phyloP scores from a whole-genome alignment of 345 rosid species.

The Ailanthus altissimus region DNA sequence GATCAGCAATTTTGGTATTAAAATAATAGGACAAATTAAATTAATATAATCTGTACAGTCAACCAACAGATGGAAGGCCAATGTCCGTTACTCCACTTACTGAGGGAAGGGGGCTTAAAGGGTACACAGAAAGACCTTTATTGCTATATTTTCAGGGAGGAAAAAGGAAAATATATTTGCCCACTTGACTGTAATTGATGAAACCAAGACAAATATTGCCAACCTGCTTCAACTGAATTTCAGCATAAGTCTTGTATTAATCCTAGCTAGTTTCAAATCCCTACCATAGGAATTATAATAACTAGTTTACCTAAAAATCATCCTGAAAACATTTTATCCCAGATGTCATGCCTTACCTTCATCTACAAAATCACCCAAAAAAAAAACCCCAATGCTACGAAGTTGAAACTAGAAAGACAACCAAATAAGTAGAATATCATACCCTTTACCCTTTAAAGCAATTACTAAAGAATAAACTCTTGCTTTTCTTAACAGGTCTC shows the following conservation, averaged over 20 bases:
- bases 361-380: not conserved
- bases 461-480: not conserved
- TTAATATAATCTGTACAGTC: not conserved
- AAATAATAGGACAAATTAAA: not conserved
- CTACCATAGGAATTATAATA: not conserved
- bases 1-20: not conserved
- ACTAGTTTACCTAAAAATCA: too few species aligned
- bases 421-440: not conserved
- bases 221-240: not conserved
- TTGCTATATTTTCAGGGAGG: not conserved
- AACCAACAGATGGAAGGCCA: not conserved
- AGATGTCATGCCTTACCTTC: not conserved
- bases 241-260: not conserved
- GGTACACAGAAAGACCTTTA: not conserved
- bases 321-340: not conserved
- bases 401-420: not conserved
- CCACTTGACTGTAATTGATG: not conserved
- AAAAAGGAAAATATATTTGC: not conserved
- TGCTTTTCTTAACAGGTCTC: not conserved
- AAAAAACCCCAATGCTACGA: not conserved
- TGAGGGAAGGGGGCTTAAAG: not conserved
- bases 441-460: not conserved
- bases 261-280: not conserved
- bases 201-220: conserved; percentile 8
- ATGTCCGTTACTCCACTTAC: not conserved